Evolutionary conservation across 805 yeast species (phyloP), one percentile per base, ranked within the genome.

Genomic region (Candida vaughaniae): DNA sequence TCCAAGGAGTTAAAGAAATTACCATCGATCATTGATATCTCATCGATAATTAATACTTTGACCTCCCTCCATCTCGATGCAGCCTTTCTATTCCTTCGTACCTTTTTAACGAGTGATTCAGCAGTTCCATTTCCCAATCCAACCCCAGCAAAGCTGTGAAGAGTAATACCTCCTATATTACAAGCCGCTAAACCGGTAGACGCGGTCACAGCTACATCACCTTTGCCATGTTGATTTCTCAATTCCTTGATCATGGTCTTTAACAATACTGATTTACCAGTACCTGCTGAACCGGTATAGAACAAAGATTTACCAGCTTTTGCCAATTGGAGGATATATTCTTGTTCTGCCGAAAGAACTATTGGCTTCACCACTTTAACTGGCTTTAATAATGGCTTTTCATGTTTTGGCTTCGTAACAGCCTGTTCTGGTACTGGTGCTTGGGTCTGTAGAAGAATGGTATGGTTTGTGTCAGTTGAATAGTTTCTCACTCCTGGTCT

Each of bases 241-340:
- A 85, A 55, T 0, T 69, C 59, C 48, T 75, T 74, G 37, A 85
- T 84, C 25, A 85, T 66, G 8, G 78, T 69, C 43, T 75, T 73
- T 34, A 93, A 64, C n/a, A 93, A 66, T 3, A 93, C 83, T 1
- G 99, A 91, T 56, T 93, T 93, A 55, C 99, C 99, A 0, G 99
- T 93, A 52, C 99, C 99, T 0, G 99, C 99, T 22, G 97, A 88
- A 34, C 99, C 99, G 0, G 99, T 93, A 56, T 86, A 93, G 55
- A 93, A 93, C 3, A 93, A 62, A 41, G 82, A 86, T 12, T 68
- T 63, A 0, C 95, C 89, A 16, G 66, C 53, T 29, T 76, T 60
- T 0, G 82, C 95, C 36, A 85, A 60, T 7, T 78, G 75, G 8
- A 86, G 69, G 16, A 93, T 78, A 33, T 72, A 62, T 39, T 74